phyloP scores from a whole-genome alignment of 208 protist species.

The Leishmania braziliensis region DNA sequence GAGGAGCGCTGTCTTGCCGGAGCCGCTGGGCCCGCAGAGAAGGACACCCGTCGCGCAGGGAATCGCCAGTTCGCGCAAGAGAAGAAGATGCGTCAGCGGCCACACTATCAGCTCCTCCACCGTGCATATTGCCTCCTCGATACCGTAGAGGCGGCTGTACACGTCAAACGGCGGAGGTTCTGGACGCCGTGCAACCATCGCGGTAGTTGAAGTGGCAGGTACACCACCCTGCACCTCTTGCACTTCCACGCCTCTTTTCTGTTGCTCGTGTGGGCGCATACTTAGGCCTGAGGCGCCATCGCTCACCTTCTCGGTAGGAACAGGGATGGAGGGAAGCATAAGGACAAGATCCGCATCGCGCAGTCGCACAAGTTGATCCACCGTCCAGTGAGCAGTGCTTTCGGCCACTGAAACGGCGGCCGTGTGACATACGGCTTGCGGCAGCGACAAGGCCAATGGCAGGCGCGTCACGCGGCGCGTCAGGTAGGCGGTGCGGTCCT shows the following conservation, averaged over 20 bases:
- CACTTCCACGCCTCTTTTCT: neutral
- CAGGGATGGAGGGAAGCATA: neutral
- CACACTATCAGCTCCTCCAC: slow-evolving; percentile 82
- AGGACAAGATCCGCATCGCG: slow-evolving; percentile 3
- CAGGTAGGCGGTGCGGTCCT: slow-evolving; percentile 38
- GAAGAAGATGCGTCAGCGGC: slow-evolving; percentile 63
- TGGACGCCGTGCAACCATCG: neutral
- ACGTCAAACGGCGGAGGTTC: neutral
- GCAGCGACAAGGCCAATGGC: slow-evolving; percentile 1
- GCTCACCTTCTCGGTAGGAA: neutral
- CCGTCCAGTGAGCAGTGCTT: slow-evolving; percentile 26
- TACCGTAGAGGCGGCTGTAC: slow-evolving; percentile 66
- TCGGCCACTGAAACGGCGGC: slow-evolving; percentile 19
- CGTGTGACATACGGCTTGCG: neutral
- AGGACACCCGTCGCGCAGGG: slow-evolving; percentile 73
- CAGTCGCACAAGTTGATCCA: slow-evolving; percentile 16
- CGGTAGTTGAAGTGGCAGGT: neutral
- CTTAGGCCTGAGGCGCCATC: neutral
- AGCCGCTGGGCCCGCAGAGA: slow-evolving; percentile 77
- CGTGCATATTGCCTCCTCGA: slow-evolving; percentile 45
- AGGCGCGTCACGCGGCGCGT: slow-evolving; percentile 2
- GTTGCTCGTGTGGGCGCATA: neutral
- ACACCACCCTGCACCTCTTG: neutral
- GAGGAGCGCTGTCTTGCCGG: slow-evolving; percentile 88
- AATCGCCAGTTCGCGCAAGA: slow-evolving; percentile 45